These are phyloP conservation scores for Lepiota venenata DNA, from an alignment of 768 basidiomycete genomes.

Conservation along the genomic window DNA sequence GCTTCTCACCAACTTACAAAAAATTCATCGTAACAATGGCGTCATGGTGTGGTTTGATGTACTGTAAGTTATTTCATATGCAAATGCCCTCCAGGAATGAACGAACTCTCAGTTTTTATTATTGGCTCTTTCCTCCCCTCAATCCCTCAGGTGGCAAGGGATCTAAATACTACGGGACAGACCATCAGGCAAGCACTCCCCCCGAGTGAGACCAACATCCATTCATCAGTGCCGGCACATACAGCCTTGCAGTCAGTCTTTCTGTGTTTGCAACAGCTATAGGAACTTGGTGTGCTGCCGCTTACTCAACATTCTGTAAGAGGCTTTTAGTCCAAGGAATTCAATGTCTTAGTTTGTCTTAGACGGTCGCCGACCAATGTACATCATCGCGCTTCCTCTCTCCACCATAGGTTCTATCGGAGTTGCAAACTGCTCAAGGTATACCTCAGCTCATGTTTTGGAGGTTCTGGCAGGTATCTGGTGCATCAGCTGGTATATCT, in stretches of 20 bases:
- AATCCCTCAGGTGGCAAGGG: conserved; percentile 15
- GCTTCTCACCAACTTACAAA: conserved; percentile 13
- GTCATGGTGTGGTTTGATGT: conserved; percentile 16
- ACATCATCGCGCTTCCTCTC: conserved; percentile 57
- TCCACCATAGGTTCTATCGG: conserved; percentile 58
- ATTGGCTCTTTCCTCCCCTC: conserved; percentile 14
- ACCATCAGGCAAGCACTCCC: conserved; percentile 8
- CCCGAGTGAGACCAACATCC: too few species aligned
- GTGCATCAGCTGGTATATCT: conserved; percentile 52
- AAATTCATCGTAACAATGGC: conserved; percentile 11
- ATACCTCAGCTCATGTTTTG: conserved; percentile 52
- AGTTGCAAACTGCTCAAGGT: conserved; percentile 42
- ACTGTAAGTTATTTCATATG: conserved; percentile 1
- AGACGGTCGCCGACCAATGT: conserved; percentile 71
- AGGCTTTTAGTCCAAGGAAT: background rate
- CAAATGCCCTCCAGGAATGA: background rate
- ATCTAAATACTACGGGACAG: conserved; percentile 10
- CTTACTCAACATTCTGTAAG: conserved; percentile 37
- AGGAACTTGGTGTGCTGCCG: conserved; percentile 28
- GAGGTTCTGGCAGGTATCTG: conserved; percentile 66
- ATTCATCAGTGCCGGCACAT: background rate
- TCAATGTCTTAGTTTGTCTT: background rate
- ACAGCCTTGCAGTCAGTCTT: conserved; percentile 32
- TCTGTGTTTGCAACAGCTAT: conserved; percentile 29
- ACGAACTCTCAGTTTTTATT: conserved; percentile 9